Evolutionary conservation across 768 basidiomycete species (phyloP), one percentile per base, ranked within the genome.

Genomic region (Nevesoporus exiguus): DNA sequence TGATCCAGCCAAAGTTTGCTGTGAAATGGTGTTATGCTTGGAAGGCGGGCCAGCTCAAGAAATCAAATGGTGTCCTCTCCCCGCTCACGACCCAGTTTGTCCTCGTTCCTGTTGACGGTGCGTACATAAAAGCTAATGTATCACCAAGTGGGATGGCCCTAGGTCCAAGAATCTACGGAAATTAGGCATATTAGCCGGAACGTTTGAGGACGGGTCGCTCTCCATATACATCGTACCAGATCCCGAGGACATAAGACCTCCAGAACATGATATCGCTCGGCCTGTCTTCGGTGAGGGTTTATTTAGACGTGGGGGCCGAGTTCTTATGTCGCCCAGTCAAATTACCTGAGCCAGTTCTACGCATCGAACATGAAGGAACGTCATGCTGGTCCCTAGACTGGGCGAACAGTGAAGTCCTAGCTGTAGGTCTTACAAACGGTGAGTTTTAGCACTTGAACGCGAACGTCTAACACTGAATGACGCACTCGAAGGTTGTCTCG

Each of bases 61-160:
- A 47, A 66, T 95, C 14, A 93, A 88, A 71, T 98, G 96, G 95
- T 95, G 95, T 69, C 96, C 96, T 3, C 67, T 93, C 27, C 93
- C 94, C 0, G 83, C 88, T 17, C 82, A 91, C 60, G 91, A 92
- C 52, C 44, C 67, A 14, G 77, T 79, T 45, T 53, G 77, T 71
- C 55, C 52, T 42, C 17, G 6, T 22, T 41, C 29, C 41, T 39
- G 2, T 39, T 19, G 4, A 9, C 7, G 17, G 17, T 7, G 1
- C 4, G 7, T 40, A 1, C 3, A 46, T 51, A 8, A 47, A 27
- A n/a, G 2, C 55, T 64, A 9, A 55, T 21, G 31, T 24, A 1
- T 33, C 33, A 14, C 49, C 14, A 47, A 73, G 60, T 64, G 57
- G 54, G 59, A 66, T 42, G 53, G 51, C 6, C 47, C 41, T 9